Conservation (phyloP, 805 yeast genomes). For the Candida pseudofarinosa region DNA sequence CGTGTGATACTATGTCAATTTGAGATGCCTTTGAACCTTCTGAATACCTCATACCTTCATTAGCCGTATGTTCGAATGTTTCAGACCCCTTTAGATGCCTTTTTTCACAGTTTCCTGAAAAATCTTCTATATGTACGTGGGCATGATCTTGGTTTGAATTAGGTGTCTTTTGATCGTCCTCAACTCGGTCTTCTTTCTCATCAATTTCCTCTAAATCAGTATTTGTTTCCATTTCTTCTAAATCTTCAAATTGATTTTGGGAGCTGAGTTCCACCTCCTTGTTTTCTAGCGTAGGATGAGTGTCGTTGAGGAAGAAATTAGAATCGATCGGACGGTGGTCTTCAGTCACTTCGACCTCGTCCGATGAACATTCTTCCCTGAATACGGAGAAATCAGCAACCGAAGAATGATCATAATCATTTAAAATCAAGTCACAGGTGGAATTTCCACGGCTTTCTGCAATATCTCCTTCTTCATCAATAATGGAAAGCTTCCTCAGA, state of each 20-base stretch:
- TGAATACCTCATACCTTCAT: not conserved
- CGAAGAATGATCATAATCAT: not conserved
- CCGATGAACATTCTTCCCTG: not conserved
- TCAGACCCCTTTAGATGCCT: not conserved
- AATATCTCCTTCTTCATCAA: not conserved
- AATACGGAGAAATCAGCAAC: not conserved
- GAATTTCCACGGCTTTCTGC: not conserved
- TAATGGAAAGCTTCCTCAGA: not conserved
- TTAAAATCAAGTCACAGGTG: not conserved
- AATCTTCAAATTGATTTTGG: too few relatives aligned
- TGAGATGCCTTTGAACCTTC: not conserved
- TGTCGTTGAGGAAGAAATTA: not conserved
- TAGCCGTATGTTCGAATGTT: not conserved
- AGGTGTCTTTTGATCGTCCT: not conserved
- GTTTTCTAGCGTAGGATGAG: not conserved
- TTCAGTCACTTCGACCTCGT: not conserved
- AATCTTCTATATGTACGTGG: not conserved
- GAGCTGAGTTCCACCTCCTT: not conserved
- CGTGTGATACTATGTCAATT: not conserved
- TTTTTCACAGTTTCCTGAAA: not conserved
- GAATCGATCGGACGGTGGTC: not conserved
- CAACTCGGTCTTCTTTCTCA: not conserved
- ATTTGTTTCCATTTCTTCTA: not conserved
- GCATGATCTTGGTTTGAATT: not conserved
- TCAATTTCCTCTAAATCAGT: not conserved